Evolutionary conservation across 176 grass and related monocot genomes (phyloP).

Genomic region (Tillandsia leiboldiana): DNA sequence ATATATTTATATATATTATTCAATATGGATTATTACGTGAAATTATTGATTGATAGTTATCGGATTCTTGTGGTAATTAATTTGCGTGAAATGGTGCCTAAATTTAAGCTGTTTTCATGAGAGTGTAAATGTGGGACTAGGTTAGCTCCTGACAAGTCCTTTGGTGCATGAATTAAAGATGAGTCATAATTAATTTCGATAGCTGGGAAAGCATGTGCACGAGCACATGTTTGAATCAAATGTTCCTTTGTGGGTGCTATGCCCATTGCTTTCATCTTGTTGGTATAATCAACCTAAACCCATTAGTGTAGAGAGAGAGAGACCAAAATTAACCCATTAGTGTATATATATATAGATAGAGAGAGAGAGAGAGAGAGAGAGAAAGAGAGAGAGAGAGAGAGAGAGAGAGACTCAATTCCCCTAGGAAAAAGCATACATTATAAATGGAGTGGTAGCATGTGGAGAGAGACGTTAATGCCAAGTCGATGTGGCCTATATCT

Average conservation of each 20-base stretch:
- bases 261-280: too few species aligned
- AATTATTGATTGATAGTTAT: too few species aligned
- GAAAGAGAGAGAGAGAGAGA: not conserved
- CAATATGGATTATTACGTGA: too few species aligned
- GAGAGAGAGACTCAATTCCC: not conserved
- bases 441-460: not conserved
- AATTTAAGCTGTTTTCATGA: not conserved
- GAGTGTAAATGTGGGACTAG: not conserved
- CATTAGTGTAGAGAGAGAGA: too few species aligned
- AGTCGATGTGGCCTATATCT: not conserved
- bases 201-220: not conserved
- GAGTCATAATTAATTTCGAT: not conserved
- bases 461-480: constrained; percentile 5
- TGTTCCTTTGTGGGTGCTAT: not conserved
- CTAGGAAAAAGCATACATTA: not conserved
- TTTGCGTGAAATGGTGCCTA: too few species aligned
- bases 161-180: not conserved
- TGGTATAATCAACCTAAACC: not conserved
- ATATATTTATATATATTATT: too few species aligned
- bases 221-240: constrained; percentile 3
- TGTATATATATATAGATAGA: too few species aligned
- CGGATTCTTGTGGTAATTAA: too few species aligned
- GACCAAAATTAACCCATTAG: too few species aligned
- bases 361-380: too few species aligned
- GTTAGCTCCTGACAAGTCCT: not conserved